Base-by-base conservation (phyloP, 805 yeast genomes). In the Gaillardinia entomophila region DNA sequence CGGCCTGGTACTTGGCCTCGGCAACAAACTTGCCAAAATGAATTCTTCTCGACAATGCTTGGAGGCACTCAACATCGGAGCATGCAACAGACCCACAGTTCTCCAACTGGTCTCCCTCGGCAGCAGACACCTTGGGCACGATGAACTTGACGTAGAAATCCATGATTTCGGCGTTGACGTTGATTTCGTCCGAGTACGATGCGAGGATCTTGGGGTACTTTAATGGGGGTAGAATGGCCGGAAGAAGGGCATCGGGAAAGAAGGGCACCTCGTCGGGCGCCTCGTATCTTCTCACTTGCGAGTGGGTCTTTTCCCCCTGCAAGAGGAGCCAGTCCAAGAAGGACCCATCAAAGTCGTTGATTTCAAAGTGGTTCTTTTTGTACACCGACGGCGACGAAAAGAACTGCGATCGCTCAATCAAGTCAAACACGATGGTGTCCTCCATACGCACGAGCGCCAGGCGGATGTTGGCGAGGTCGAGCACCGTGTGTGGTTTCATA, bases 1-100 rank as follows among this genome's bases (percentile, higher is more conserved):
- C 92, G 17, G 68, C 62, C 47, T 71, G 79, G 57, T 77, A 92
- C 60, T 92, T 92, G 28, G 96, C 83, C 56, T 92, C 98, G 4
- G 98, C 98, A 7, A 92, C 98, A 67, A 90, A 92, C 60, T 84
- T 85, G 31, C 98, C 98, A 61, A 90, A 92, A 60, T 92, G 98
- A 45, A 92, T 86, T 53, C 98, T 73, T 49, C 98, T 71, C 6
- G 95, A 83, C 28, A 92, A 62, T 4, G 95, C 81, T 57, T 92
- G 96, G 43, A 92, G 68, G 43, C 83, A 77, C 44, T 84, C 95
- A 36, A 90, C 83, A 53, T 92, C 98, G 41, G 86, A 69, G 25
- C 77, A 65, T 3, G 95, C 80, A 25, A 92, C 85, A 17, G 95
- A 82, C 1, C 98, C 98, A 34, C 78, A 67, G 57, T 89, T 92